These are phyloP conservation scores for Entrophospora sp. DNA, from an alignment of 192 early-diverging fungal species.

Conservation along the genomic window DNA sequence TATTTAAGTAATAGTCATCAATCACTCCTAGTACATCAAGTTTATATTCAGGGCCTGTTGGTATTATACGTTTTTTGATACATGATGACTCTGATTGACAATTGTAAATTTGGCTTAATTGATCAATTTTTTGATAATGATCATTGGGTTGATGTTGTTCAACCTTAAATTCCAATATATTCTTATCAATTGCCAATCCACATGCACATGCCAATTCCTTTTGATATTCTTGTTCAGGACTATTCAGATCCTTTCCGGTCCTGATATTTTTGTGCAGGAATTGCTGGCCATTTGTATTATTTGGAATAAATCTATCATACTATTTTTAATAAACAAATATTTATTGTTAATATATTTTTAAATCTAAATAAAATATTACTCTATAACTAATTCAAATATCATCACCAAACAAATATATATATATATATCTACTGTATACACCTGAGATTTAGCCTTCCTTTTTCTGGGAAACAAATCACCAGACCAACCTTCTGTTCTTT, in stretches of 20 bases:
- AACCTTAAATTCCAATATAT: conserved; percentile 73
- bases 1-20: conserved; percentile 94
- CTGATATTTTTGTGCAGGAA: no score
- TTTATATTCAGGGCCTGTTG: conserved; percentile 70
- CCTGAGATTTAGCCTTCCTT: no score
- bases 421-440: no score
- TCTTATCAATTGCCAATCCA: conserved; percentile 66
- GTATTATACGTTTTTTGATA: conserved; percentile 56
- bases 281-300: conserved; percentile 42
- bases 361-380: no score
- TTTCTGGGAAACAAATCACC: no score
- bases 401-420: no score
- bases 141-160: conserved; percentile 65
- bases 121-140: conserved; percentile 36
- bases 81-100: conserved; percentile 21
- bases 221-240: conserved; percentile 54
- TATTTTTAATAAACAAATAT: no score
- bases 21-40: conserved; percentile 82
- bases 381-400: no score
- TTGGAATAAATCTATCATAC: conserved; percentile 88
- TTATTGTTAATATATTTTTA: no score
- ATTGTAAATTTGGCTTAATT: conserved; percentile 48
- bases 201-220: conserved; percentile 74
- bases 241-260: conserved; percentile 30
- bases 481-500: no score